Base-by-base conservation (phyloP, 2,329 filamentous ascomycete species). In the Dryadomyces quercus-mongolicae region DNA sequence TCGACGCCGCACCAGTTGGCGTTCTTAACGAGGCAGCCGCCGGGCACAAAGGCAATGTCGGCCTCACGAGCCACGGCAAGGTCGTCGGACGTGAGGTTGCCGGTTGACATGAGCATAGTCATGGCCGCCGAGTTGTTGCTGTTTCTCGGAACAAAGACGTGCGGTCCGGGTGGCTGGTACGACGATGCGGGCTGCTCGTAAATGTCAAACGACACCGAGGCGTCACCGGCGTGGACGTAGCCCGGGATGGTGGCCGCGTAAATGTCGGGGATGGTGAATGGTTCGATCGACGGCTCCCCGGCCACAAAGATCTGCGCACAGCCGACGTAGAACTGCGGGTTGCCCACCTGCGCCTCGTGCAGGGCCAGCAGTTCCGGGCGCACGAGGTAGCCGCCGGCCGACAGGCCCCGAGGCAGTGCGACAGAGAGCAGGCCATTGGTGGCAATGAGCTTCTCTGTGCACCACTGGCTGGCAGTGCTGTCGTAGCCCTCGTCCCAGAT, bases 271-370 rank as follows among this genome's bases (percentile, higher is more conserved):
- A 78, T 68, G 1, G 72, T 65, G 0, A 79, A 68, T 34, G 49
- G 74, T 74, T 34, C 63, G 21, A 2, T 12, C 67, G 54, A 65
- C 10, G 16, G 62, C 22, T 53, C 79, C 16, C 22, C 31, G 9
- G 22, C 62, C 49, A 90, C 66, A 63, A 79, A 85, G 58, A 89
- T 72, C 67, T 90, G 86, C 1, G 83, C 84, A 65, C 86, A 90
- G 52, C 83, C 81, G 52, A 78, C 71, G 65, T 86, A 90, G 68
- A 86, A 86, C 66, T 90, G 85, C n/a, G 86, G 81, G 55, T 84
- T 75, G 9, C 69, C 70, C 34, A 73, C 68, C 56, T 74, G 67
- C 9, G 81, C 82, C 50, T 80, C 70, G 61, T 89, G 85, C 42
- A 90, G 74, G 1, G 85, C 81, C 25, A 89, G 70, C 10, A 88